Evolutionary conservation across 768 basidiomycete species (phyloP).

Genomic region (Lactifluus subvellereus): DNA sequence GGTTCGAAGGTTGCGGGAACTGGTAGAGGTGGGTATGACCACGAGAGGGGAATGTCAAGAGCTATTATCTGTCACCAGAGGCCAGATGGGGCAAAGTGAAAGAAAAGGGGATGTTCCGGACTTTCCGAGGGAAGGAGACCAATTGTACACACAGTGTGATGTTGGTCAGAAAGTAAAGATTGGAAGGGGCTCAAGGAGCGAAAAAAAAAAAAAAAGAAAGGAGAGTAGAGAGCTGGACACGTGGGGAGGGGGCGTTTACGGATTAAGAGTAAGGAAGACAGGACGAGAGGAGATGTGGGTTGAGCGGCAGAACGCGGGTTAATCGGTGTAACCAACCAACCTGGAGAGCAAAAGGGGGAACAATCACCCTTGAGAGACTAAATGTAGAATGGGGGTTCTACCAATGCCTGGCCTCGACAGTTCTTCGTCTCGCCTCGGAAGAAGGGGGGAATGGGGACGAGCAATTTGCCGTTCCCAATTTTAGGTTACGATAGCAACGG

Average conservation of each 20-base stretch:
- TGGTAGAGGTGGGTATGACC: neutral
- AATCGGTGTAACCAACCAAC: neutral
- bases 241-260: conserved; percentile 8
- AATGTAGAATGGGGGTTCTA: neutral
- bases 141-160: conserved; percentile 17
- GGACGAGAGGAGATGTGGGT: neutral
- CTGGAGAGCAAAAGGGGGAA: neutral
- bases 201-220: conserved; percentile 3
- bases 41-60: neutral
- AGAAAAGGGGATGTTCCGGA: neutral
- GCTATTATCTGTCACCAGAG: neutral
- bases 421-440: neutral
- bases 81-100: neutral
- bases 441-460: neutral
- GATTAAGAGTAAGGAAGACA: neutral
- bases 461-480: too few species aligned
- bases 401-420: neutral
- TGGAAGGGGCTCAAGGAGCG: neutral
- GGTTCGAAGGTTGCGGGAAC: neutral
- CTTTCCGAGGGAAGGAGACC: neutral
- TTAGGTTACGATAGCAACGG: conserved; percentile 1
- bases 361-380: neutral
- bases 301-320: neutral
- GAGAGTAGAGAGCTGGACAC: conserved; percentile 8
- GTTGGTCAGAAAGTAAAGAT: conserved; percentile 10